phyloP scores from a whole-genome alignment of 139 green algal species.

The Mesotaenium endlicherianum region DNA sequence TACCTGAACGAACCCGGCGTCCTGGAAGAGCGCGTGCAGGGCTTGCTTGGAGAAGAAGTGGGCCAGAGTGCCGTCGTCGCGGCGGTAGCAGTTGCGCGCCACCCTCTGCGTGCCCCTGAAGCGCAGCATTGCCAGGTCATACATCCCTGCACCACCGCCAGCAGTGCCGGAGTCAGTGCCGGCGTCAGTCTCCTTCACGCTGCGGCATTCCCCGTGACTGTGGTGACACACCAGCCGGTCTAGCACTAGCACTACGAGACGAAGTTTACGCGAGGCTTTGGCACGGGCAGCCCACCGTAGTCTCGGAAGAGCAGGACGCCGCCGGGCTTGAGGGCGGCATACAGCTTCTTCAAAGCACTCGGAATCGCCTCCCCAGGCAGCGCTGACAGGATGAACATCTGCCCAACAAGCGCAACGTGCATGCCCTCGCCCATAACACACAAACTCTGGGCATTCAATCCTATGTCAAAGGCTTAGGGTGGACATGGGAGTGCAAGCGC shows the following conservation, averaged over 20 bases:
- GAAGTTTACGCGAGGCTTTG: too few species aligned
- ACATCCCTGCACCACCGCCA: slow-evolving; percentile 26
- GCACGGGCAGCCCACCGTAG: slow-evolving; percentile 4
- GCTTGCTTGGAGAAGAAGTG: slow-evolving; percentile 33
- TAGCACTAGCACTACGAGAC: too few species aligned
- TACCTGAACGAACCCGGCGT: slow-evolving; percentile 24
- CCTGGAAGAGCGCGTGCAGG: slow-evolving; percentile 3
- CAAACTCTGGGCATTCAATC: too few species aligned
- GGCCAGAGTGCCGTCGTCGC: slow-evolving; percentile 19
- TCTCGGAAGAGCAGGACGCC: slow-evolving; percentile 20
- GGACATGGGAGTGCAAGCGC: too few species aligned
- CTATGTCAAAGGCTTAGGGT: too few species aligned
- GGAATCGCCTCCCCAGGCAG: neutral
- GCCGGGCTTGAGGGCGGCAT: neutral
- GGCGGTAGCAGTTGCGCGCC: neutral
- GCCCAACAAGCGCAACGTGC: too few species aligned
- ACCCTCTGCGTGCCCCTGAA: slow-evolving; percentile 5
- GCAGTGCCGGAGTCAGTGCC: too few species aligned
- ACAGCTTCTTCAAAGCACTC: slow-evolving; percentile 5
- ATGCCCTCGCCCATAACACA: too few species aligned
- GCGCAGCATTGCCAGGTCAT: slow-evolving; percentile 29
- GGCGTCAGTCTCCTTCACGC: too few species aligned
- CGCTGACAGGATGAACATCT: slow-evolving; percentile 24
- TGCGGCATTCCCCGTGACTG: too few species aligned
- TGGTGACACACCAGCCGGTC: too few species aligned